These are phyloP conservation scores for Carex myosuroides DNA, from an alignment of 176 grass and related monocot genomes.

Conservation along the genomic window DNA sequence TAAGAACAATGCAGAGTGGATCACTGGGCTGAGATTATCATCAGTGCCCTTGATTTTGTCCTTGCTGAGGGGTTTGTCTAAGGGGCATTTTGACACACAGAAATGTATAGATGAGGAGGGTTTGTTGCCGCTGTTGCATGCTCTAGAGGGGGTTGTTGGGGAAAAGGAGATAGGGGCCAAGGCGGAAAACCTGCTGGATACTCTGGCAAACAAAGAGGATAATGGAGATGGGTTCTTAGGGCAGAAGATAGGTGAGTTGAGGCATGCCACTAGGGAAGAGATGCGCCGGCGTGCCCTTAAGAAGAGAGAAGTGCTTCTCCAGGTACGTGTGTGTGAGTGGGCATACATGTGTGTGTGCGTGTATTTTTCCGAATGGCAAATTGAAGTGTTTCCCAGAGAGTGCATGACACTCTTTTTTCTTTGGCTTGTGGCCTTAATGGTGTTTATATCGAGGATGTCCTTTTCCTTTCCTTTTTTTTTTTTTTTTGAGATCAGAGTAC, in stretches of 20 bases:
- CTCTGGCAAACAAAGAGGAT: constrained; percentile 89
- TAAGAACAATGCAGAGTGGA: constrained; percentile 81
- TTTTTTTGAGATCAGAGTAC: neutral
- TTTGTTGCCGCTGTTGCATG: constrained; percentile 75
- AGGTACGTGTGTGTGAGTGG: constrained; percentile 24
- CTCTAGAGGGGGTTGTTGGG: constrained; percentile 84
- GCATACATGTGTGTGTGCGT: neutral
- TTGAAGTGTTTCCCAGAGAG: neutral
- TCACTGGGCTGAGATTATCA: constrained; percentile 58
- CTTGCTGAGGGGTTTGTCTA: constrained; percentile 86
- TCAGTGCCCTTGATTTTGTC: constrained; percentile 84
- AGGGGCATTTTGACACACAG: constrained; percentile 86
- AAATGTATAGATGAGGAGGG: constrained; percentile 86
- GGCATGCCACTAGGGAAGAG: constrained; percentile 84
- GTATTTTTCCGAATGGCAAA: neutral
- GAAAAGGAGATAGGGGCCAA: constrained; percentile 95
- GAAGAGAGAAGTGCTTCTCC: constrained; percentile 76
- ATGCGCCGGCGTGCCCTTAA: constrained; percentile 78
- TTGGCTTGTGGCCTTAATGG: neutral
- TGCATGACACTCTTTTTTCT: neutral
- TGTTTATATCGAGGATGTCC: neutral
- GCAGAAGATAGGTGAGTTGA: constrained; percentile 69
- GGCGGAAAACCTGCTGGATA: constrained; percentile 96
- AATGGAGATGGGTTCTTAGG: constrained; percentile 83
- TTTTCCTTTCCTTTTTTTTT: neutral